These are phyloP conservation scores for Inga leiocalycina DNA, from an alignment of 306 rosid genomes.

Conservation along the genomic window DNA sequence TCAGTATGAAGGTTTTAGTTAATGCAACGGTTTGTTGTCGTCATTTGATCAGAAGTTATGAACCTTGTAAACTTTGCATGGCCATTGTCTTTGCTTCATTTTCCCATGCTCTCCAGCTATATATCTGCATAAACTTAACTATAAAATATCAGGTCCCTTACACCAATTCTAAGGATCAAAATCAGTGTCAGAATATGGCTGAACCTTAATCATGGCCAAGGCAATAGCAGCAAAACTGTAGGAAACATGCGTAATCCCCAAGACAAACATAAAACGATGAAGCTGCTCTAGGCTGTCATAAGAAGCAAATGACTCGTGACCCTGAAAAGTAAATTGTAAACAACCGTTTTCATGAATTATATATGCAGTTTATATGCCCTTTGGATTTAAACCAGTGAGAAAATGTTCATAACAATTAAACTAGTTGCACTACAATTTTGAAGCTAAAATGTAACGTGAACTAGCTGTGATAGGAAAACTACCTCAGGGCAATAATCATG, in stretches of 20 bases:
- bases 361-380: not conserved
- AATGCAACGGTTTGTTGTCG: not conserved
- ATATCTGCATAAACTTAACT: conserved; percentile 60
- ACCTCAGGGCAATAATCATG: conserved; percentile 78
- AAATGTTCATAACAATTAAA: not conserved
- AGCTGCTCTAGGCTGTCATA: conserved; percentile 92
- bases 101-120: conserved; percentile 96
- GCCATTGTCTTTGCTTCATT: conserved; percentile 76
- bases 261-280: conserved; percentile 84
- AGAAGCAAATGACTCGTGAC: conserved; percentile 86
- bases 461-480: conserved; percentile 8
- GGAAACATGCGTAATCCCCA: conserved; percentile 77
- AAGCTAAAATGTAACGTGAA: not conserved
- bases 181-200: conserved; percentile 18
- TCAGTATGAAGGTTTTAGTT: not conserved
- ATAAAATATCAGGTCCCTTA: not conserved
- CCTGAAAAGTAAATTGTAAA: conserved; percentile 49
- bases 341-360: not conserved
- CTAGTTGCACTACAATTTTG: not conserved
- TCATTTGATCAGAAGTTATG: conserved; percentile 27
- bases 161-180: conserved; percentile 1
- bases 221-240: conserved; percentile 81
- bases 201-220: conserved; percentile 84
- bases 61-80: conserved; percentile 60
- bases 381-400: not conserved